phyloP scores from a whole-genome alignment of 2,329 filamentous ascomycete genomes.

The Nemania serpens region DNA sequence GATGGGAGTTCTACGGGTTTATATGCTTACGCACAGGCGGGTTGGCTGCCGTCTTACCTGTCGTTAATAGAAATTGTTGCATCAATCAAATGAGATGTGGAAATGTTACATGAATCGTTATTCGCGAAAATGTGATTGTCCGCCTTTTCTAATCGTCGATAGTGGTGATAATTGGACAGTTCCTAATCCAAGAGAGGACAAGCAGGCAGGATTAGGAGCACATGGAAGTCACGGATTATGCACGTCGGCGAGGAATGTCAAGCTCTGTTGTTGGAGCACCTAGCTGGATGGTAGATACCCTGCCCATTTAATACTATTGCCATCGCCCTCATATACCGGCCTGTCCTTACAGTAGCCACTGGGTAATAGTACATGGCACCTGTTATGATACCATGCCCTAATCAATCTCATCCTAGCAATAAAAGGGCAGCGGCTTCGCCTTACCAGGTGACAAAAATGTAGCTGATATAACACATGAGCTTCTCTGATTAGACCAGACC shows the following conservation, averaged over 20 bases:
- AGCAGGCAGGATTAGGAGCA: too few relatives aligned
- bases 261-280: neutral
- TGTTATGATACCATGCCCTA: neutral
- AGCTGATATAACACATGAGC: conserved; percentile 35
- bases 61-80: too few relatives aligned
- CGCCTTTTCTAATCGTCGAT: too few relatives aligned
- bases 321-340: neutral
- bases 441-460: conserved; percentile 7
- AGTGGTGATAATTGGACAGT: too few relatives aligned
- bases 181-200: too few relatives aligned
- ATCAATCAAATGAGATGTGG: too few relatives aligned
- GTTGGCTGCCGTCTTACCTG: too few relatives aligned
- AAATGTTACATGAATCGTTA: too few relatives aligned
- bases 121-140: too few relatives aligned
- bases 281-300: neutral
- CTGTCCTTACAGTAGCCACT: neutral
- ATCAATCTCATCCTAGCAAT: conserved; percentile 6
- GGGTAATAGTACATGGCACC: neutral
- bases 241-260: neutral
- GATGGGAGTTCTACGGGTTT: conserved; percentile 1
- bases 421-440: conserved; percentile 3
- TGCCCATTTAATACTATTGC: conserved; percentile 2
- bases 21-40: too few relatives aligned
- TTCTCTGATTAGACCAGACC: conserved; percentile 29
- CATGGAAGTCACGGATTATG: too few relatives aligned